Base-by-base conservation (phyloP, 768 basidiomycete species). In the Rhodosporidiobolus sp. region DNA sequence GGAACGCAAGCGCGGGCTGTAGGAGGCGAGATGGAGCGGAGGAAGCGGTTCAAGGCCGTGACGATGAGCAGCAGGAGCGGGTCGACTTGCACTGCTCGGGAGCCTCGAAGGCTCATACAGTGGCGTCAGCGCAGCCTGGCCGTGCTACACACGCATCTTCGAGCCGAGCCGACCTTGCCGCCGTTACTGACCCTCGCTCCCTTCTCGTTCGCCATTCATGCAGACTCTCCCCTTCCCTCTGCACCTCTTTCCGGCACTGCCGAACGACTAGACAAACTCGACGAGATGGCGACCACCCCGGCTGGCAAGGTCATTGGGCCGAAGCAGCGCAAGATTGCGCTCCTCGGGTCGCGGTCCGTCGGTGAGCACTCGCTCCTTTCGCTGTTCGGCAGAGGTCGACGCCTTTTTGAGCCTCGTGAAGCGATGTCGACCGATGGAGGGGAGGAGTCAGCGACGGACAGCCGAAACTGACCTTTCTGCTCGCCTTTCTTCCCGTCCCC, bases 341-440 rank as follows among this genome's bases (percentile, higher is more conserved):
- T 92, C 66, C 86, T 93, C 38, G 91, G 91, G 71, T 87, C 90
- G 69, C 89, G 92, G 78, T 90, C 90, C 77, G 92, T 94, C 81
- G 92, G 92, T 93, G 76, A 80, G 88, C 81, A 54, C 5, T 3
- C 17, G 11, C 16, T 54, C 38, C 17, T 19, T 49, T 64, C 70
- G 38, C 28, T 49, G 16, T 5, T 10, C 32, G 12, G 54, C 9
- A 30, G 28, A 55, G 54, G n/a, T n/a, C 30, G 54, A 67, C 79
- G 58, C 75, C 74, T 75, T 74, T 67, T 64, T 60, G 75, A n/a
- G 77, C 55, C 64, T 62, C 63, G 43, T 12, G 46, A 43, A 28
- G 57, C 5, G 22, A 28, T 57, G 17, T 24, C 46, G 46, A 46
- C 11, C 46, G 46, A 38, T 26, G n/a, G 26, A 55, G 54, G 24